phyloP scores from a whole-genome alignment of 2,329 filamentous ascomycete genomes.

The Berkeleyomyces rouxiae region DNA sequence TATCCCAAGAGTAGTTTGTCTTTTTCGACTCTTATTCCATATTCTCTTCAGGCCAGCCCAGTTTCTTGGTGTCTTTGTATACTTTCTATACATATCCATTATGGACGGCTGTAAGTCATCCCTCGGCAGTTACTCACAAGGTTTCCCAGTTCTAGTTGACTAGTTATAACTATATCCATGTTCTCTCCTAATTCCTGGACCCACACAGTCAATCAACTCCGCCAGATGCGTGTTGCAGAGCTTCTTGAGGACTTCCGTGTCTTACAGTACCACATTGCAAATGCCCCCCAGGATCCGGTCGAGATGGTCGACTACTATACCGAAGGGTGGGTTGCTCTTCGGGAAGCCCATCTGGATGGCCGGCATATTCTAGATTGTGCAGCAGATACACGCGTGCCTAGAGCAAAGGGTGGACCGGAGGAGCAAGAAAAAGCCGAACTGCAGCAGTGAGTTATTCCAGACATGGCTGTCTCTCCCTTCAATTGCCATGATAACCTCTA shows the following conservation, averaged over 20 bases:
- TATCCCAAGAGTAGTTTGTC: neutral
- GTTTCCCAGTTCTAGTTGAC: neutral
- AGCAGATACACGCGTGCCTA: slow-evolving; percentile 43
- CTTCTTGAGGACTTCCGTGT: slow-evolving; percentile 44
- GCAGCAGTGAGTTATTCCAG: neutral
- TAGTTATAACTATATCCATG: neutral
- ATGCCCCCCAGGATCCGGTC: slow-evolving; percentile 35
- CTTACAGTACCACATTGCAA: slow-evolving; percentile 45
- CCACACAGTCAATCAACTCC: slow-evolving; percentile 41
- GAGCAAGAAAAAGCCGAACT: slow-evolving; percentile 11
- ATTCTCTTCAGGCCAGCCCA: neutral
- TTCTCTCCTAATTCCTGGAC: neutral
- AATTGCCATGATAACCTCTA: neutral
- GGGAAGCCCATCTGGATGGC: slow-evolving; percentile 45
- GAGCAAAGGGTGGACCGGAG: slow-evolving; percentile 19
- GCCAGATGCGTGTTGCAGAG: slow-evolving; percentile 43
- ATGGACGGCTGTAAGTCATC: slow-evolving; percentile 19
- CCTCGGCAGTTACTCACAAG: neutral
- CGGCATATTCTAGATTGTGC: slow-evolving; percentile 49
- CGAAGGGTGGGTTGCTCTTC: slow-evolving; percentile 44
- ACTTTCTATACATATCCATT: slow-evolving; percentile 1
- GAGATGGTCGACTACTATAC: slow-evolving; percentile 44
- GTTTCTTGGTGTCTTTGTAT: neutral
- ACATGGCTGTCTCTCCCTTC: neutral
- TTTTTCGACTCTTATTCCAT: neutral